Evolutionary conservation across 805 yeast species (phyloP), one percentile per base, ranked within the genome.

Genomic region (Barnettozyma sucrosica): DNA sequence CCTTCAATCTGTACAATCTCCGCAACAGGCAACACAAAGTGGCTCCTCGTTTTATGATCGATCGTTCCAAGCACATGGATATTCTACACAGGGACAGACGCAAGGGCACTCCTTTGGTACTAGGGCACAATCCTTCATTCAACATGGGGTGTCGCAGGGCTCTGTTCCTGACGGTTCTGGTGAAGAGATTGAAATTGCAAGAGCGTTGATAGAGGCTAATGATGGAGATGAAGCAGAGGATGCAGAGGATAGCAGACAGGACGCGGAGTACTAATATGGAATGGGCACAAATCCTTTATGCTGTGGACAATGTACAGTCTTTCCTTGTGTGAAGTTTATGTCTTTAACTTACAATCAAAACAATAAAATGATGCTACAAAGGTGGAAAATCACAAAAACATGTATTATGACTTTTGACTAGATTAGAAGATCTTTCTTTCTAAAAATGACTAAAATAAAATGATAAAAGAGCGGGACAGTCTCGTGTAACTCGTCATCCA

Each of bases 131-230:
- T 4, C 20, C 7, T 34, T 34, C 18, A 34, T 18, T 9, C 41
- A 37, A 18, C 41, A 37, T 23, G 41, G 41, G 3, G 11, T 14
- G 9, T 7, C 18, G 5, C 26, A 37, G 7, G 6, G 26, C 24
- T 23, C 41, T 4, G 41, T 16, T 9, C n/a, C 66, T 41, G 70
- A 55, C 4, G 63, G 65, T 9, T 67, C 70, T 7, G 79, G 76
- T 6, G 79, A 75, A 43, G 85, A 79, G 53, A 77, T 80, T 34
- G 84, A 79, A 41, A 81, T 81, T 54, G 86, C 87, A 1, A 66
- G 83, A 38, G 87, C 85, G 0, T 65, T 81, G 55, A 79, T 81
- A 43, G 83, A 79, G 51, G 82, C 84, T 0, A 78, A 55, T 46
- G 55, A 51, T 36, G 53, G 44, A 21, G 51, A 43, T 25, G 54